Evolutionary conservation across 1,284 basidiomycete species (phyloP).

Genomic region (Apiotrichum gracile): DNA sequence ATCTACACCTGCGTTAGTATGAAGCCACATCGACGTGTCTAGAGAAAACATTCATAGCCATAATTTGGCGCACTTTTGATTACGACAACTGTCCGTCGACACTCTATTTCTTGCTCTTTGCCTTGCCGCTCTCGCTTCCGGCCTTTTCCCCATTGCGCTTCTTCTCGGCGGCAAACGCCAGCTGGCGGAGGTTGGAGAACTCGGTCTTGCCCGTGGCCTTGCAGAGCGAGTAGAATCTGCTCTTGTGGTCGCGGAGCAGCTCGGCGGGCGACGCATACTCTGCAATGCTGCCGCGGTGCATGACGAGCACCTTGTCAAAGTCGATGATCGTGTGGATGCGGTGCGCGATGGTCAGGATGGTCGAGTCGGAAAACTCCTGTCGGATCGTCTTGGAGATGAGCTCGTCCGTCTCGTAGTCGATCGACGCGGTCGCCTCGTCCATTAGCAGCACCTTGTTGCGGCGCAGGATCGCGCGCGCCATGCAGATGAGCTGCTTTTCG

Average conservation of each 20-base stretch:
- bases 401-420: conserved; percentile 54
- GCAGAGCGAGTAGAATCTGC: conserved; percentile 71
- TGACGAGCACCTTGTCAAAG: conserved; percentile 67
- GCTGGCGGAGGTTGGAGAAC: conserved; percentile 57
- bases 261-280: conserved; percentile 73
- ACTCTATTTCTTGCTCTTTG: too few relatives aligned
- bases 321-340: conserved; percentile 69
- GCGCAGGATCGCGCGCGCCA: conserved; percentile 74
- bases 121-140: too few relatives aligned
- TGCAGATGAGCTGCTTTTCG: conserved; percentile 75
- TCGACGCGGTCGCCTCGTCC: conserved; percentile 69
- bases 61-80: too few relatives aligned
- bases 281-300: conserved; percentile 57
- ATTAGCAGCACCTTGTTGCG: conserved; percentile 69
- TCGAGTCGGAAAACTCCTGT: conserved; percentile 56
- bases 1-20: too few relatives aligned
- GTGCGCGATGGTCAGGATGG: conserved; percentile 58
- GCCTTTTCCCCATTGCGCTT: background rate
- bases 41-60: too few relatives aligned
- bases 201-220: conserved; percentile 75
- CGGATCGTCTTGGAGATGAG: conserved; percentile 50
- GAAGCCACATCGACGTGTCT: too few relatives aligned
- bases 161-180: conserved; percentile 41
- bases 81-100: too few relatives aligned
- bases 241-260: conserved; percentile 60